phyloP scores from a whole-genome alignment of 345 rosid genomes.

The Bruguiera gymnorhiza region DNA sequence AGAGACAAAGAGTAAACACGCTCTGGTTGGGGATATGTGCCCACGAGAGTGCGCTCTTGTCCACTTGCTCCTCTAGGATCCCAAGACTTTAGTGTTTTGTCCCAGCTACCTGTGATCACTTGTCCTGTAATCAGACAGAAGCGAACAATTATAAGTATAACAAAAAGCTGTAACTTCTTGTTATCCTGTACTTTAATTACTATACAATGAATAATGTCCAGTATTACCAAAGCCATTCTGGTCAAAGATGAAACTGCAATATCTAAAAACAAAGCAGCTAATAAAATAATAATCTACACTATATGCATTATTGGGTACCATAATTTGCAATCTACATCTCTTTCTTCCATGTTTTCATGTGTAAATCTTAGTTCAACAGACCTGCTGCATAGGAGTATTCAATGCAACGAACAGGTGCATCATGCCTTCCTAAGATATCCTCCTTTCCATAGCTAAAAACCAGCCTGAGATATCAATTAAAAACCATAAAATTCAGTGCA shows the following conservation, averaged over 20 bases:
- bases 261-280: background rate
- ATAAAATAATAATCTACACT: background rate
- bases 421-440: constrained; percentile 81
- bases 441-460: constrained; percentile 79
- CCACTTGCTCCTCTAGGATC: constrained; percentile 98
- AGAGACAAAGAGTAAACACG: constrained; percentile 92
- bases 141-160: background rate
- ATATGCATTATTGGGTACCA: too few relatives aligned
- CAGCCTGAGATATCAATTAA: constrained; percentile 53
- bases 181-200: background rate
- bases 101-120: constrained; percentile 97
- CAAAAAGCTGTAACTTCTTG: background rate
- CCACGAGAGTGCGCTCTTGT: constrained; percentile 73
- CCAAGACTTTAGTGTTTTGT: constrained; percentile 89
- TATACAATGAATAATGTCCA: background rate
- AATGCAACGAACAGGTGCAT: constrained; percentile 83
- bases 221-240: background rate
- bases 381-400: constrained; percentile 97
- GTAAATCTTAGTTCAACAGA: constrained; percentile 25
- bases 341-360: too few relatives aligned
- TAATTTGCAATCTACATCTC: too few relatives aligned
- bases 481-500: constrained; percentile 8
- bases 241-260: background rate
- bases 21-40: constrained; percentile 84
- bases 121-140: constrained; percentile 51